These are phyloP conservation scores for Helotiales sp. DNA, from an alignment of 2,329 filamentous ascomycete genomes.

Conservation along the genomic window DNA sequence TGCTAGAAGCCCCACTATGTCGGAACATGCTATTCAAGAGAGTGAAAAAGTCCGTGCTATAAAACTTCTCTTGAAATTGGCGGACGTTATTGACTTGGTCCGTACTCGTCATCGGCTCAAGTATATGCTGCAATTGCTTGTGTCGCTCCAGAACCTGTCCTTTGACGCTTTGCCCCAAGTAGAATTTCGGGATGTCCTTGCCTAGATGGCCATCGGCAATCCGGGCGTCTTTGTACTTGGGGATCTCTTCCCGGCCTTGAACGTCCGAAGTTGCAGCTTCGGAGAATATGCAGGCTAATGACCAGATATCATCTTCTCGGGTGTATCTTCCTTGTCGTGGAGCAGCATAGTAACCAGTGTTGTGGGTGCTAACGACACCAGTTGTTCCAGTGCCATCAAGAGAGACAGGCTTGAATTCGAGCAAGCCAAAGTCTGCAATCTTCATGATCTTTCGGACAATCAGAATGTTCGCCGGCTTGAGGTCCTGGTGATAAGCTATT, in stretches of 20 bases:
- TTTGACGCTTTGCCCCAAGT: background rate
- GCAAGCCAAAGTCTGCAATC: too few relatives aligned
- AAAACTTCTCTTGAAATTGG: background rate
- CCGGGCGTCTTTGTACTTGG: background rate
- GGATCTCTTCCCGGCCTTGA: background rate
- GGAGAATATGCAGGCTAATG: conserved; percentile 1
- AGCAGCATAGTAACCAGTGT: background rate
- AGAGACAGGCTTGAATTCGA: background rate
- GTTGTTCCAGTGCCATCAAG: conserved; percentile 2
- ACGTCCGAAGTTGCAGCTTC: conserved; percentile 1
- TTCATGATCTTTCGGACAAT: background rate
- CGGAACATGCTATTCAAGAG: conserved; percentile 2
- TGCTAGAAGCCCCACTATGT: background rate
- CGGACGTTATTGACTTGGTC: background rate
- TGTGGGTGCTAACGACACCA: background rate
- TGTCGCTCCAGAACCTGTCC: background rate
- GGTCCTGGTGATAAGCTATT: conserved; percentile 2
- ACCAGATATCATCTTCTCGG: conserved; percentile 3
- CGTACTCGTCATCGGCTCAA: background rate
- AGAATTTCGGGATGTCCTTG: conserved; percentile 1
- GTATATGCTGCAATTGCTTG: background rate
- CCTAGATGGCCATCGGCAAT: background rate
- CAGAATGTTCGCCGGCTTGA: conserved; percentile 1
- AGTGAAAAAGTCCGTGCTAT: background rate
- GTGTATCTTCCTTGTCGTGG: conserved; percentile 1